A percentile compares a stretch with the other conserved stretches of the same genome.
phyloP scores from a whole-genome alignment of 176 grass and related monocot species.

The Cocos nucifera region DNA sequence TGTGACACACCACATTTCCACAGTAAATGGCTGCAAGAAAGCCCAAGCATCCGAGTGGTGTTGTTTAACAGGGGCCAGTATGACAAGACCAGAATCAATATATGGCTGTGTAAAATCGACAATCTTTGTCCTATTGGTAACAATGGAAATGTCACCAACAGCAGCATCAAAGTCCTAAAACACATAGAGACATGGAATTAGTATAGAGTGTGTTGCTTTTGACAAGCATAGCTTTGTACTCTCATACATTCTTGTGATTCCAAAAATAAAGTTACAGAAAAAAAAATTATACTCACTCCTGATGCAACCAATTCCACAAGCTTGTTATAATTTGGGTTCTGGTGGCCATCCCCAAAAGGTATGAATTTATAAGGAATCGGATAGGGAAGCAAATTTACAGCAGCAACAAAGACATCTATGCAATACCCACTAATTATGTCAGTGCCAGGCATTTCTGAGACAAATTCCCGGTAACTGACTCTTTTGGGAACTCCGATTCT shows the following conservation, averaged over 20 bases:
- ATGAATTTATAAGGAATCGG: conserved; percentile 58
- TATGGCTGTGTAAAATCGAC: conserved; percentile 90
- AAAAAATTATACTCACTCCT: conserved; percentile 47
- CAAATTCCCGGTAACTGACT: conserved; percentile 60
- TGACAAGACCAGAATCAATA: conserved; percentile 52
- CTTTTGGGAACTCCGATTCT: conserved; percentile 70
- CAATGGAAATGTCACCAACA: conserved; percentile 58
- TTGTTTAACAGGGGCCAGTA: conserved; percentile 59
- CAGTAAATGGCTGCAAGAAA: conserved; percentile 77
- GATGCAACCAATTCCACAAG: conserved; percentile 38
- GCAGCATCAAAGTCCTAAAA: conserved; percentile 64
- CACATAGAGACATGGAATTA: background rate
- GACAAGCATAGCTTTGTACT: too few relatives aligned
- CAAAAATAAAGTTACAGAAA: conserved; percentile 1
- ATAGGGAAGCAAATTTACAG: conserved; percentile 60
- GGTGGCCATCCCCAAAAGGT: conserved; percentile 44
- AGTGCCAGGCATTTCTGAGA: conserved; percentile 24
- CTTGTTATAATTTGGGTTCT: conserved; percentile 54
- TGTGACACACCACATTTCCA: conserved; percentile 67
- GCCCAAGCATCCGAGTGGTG: conserved; percentile 52
- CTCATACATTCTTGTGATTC: too few relatives aligned
- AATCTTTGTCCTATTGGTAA: conserved; percentile 61
- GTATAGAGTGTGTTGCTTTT: too few relatives aligned
- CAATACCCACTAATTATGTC: conserved; percentile 49
- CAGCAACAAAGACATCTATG: conserved; percentile 88